A percentile compares a stretch with the other conserved stretches of the same genome.
These are phyloP conservation scores for Alternaria sp. DNA, from an alignment of 2,329 filamentous ascomycete species.

Conservation along the genomic window DNA sequence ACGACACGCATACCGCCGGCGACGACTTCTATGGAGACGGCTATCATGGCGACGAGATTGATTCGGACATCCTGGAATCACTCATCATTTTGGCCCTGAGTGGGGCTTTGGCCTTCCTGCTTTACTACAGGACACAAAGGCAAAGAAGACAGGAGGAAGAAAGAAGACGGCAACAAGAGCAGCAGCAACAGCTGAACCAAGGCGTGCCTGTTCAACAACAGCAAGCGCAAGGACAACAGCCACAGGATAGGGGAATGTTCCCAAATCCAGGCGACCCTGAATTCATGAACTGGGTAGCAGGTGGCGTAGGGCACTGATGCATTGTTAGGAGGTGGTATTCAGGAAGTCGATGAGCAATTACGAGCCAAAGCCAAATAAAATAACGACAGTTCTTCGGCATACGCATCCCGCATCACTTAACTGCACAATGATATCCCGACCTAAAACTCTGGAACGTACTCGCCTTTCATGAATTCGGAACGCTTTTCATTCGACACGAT, in stretches of 20 bases:
- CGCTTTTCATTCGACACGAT: neutral
- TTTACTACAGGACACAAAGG: slow-evolving; percentile 80
- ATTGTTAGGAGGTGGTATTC: neutral
- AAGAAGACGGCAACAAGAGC: slow-evolving; percentile 35
- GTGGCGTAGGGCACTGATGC: slow-evolving; percentile 67
- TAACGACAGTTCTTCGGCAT: neutral
- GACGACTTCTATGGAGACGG: slow-evolving; percentile 66
- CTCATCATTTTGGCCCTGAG: slow-evolving; percentile 81
- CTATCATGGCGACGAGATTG: slow-evolving; percentile 61
- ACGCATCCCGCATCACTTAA: neutral
- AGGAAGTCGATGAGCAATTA: neutral
- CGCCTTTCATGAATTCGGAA: neutral
- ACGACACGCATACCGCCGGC: slow-evolving; percentile 37
- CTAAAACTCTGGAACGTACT: neutral
- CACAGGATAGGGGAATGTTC: slow-evolving; percentile 64
- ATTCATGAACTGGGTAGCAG: slow-evolving; percentile 70
- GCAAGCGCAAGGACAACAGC: slow-evolving; percentile 28
- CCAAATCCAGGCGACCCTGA: slow-evolving; percentile 71
- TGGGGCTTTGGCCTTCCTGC: slow-evolving; percentile 73
- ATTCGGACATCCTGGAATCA: slow-evolving; percentile 83
- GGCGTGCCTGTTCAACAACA: slow-evolving; percentile 27
- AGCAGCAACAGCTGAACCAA: slow-evolving; percentile 40
- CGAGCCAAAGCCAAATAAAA: neutral
- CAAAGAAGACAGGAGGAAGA: slow-evolving; percentile 53
- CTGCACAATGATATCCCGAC: neutral